phyloP scores from a whole-genome alignment of 306 rosid genomes.

The Macrotyloma uniflorum region DNA sequence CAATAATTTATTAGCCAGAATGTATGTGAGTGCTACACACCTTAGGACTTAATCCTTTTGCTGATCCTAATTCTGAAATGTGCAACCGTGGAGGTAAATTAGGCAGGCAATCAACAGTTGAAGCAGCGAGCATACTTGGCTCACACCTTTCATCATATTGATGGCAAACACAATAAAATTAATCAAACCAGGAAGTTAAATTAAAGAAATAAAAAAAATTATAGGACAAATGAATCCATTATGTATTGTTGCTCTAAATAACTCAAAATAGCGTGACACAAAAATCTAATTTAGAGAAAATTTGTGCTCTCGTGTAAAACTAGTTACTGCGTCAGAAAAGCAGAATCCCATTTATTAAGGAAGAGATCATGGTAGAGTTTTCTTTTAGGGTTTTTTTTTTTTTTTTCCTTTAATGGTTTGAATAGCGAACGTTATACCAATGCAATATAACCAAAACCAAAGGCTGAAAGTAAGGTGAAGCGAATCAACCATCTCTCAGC shows the following conservation, averaged over 20 bases:
- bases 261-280: background rate
- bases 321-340: background rate
- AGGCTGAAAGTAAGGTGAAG: no score
- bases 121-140: background rate
- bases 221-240: background rate
- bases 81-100: background rate
- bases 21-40: background rate
- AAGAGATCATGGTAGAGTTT: background rate
- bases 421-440: background rate
- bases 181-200: background rate
- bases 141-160: conserved; percentile 1
- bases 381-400: no score
- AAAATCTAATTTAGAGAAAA: background rate
- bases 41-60: background rate
- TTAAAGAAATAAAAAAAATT: background rate
- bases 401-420: no score
- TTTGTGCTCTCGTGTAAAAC: background rate
- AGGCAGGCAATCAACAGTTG: background rate
- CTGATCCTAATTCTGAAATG: background rate
- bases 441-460: no score
- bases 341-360: background rate
- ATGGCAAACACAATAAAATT: background rate
- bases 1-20: background rate
- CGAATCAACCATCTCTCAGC: no score
- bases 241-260: background rate